A percentile compares a stretch with the other conserved stretches of the same genome.
Conservation (phyloP, 176 grass and related monocot genomes). For the Bromus sterilis region DNA sequence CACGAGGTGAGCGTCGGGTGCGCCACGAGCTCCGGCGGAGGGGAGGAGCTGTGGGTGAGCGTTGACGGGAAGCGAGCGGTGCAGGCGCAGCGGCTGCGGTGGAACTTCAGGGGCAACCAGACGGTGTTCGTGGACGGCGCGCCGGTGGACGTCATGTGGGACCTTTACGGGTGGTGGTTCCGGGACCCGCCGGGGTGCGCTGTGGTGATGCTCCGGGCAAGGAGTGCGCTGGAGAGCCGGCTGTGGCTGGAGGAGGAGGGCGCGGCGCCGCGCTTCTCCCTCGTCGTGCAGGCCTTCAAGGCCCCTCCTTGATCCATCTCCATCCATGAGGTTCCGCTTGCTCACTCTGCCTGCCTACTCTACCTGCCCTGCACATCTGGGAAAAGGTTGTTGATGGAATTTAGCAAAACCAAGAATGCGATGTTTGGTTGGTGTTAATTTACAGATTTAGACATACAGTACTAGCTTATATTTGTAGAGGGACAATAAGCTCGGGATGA, state of each 20-base stretch:
- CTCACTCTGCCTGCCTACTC: neutral
- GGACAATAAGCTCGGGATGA: neutral
- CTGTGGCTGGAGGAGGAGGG: constrained; percentile 90
- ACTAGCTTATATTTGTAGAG: neutral
- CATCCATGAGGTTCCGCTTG: neutral
- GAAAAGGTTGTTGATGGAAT: constrained; percentile 5
- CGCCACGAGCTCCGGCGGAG: neutral
- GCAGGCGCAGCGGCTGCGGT: constrained; percentile 52
- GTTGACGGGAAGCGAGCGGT: constrained; percentile 72
- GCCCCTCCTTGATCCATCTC: constrained; percentile 40
- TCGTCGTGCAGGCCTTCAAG: constrained; percentile 61
- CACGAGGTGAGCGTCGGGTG: constrained; percentile 70
- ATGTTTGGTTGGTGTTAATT: neutral
- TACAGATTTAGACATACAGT: neutral
- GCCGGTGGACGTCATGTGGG: constrained; percentile 89
- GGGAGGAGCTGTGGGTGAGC: constrained; percentile 65
- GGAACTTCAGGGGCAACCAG: constrained; percentile 95
- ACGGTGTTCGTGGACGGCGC: constrained; percentile 87
- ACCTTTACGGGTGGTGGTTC: constrained; percentile 75
- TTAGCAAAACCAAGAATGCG: constrained; percentile 4
- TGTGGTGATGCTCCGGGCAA: constrained; percentile 69
- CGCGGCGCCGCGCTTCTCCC: constrained; percentile 59
- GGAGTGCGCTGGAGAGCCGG: constrained; percentile 76
- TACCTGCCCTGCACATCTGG: neutral
- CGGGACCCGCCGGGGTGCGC: constrained; percentile 43